Conservation (phyloP, 1,284 basidiomycete genomes). For the Microbotryomycetes sp. region DNA sequence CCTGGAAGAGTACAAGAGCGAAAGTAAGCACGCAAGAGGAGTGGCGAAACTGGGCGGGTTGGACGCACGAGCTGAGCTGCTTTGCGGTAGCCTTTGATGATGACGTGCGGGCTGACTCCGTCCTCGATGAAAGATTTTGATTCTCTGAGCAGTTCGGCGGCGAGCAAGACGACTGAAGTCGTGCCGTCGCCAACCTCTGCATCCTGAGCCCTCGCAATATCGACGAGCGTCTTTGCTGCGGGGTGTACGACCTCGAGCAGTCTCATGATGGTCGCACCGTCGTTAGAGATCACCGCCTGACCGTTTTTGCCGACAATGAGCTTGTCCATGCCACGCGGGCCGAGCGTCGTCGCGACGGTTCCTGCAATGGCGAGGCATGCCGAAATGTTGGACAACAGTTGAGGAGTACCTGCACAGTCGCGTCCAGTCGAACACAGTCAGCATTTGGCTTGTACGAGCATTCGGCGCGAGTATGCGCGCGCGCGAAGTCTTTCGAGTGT, state of each 20-base stretch:
- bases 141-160: conserved; percentile 92
- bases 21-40: not conserved
- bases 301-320: conserved; percentile 78
- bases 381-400: conserved; percentile 48
- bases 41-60: not conserved
- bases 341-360: conserved; percentile 89
- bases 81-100: conserved; percentile 91
- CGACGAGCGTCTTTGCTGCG: conserved; percentile 89
- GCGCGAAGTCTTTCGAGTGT: no score
- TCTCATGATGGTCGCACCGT: conserved; percentile 96
- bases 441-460: not conserved
- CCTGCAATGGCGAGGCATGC: conserved; percentile 86
- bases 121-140: conserved; percentile 89
- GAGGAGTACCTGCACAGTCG: conserved; percentile 30
- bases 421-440: no score
- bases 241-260: conserved; percentile 96
- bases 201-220: conserved; percentile 96
- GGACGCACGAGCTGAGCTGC: conserved; percentile 68
- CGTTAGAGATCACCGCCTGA: conserved; percentile 92
- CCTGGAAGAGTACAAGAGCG: conserved; percentile 48
- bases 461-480: no score
- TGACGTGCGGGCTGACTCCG: conserved; percentile 93
- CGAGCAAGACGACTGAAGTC: conserved; percentile 87
- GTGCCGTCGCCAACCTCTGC: conserved; percentile 98
- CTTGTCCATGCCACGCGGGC: conserved; percentile 98